phyloP scores from a whole-genome alignment of 1,284 basidiomycete species.

The Ceratobasidium sp. region DNA sequence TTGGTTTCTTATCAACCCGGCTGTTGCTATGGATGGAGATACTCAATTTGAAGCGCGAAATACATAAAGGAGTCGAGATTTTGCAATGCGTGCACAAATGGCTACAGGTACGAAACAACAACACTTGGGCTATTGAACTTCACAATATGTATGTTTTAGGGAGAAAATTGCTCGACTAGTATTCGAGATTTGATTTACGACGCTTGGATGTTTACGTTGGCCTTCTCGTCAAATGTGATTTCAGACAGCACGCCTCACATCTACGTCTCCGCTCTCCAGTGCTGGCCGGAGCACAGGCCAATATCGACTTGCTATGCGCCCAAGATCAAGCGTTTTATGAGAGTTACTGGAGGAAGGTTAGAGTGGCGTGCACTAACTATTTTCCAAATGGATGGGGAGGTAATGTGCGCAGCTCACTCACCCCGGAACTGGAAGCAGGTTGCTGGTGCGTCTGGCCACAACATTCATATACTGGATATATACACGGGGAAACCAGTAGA shows the following conservation, averaged over 20 bases:
- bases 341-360: background rate
- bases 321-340: background rate
- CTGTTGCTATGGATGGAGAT: conserved; percentile 27
- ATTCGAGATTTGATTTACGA: background rate
- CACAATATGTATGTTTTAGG: background rate
- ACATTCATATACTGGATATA: background rate
- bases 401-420: background rate
- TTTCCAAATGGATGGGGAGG: background rate
- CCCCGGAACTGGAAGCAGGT: background rate
- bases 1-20: background rate
- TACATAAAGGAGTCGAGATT: background rate
- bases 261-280: background rate
- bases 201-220: background rate
- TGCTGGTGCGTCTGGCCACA: background rate
- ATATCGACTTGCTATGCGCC: background rate
- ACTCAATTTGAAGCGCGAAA: background rate
- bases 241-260: conserved; percentile 12
- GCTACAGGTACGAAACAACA: background rate
- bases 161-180: background rate
- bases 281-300: background rate
- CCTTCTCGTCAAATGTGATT: background rate
- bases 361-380: background rate
- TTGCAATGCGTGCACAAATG: background rate
- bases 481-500: background rate
- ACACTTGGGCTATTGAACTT: background rate